These are phyloP conservation scores for Malassezia sympodialis DNA, from an alignment of 1,284 basidiomycete species.

Conservation along the genomic window DNA sequence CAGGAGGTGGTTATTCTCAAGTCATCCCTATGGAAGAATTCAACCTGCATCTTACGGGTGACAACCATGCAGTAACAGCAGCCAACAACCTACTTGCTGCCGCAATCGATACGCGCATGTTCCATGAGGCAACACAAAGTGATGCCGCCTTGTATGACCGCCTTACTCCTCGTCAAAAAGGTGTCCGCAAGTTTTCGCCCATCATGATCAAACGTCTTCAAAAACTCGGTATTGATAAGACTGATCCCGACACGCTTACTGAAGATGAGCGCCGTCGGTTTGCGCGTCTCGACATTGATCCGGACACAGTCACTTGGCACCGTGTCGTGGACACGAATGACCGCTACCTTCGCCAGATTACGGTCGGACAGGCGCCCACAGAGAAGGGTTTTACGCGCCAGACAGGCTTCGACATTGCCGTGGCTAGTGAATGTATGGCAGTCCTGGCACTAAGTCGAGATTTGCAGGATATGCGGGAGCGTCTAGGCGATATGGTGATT, in stretches of 20 bases:
- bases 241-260: conserved; percentile 79
- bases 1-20: conserved; percentile 95
- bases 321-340: conserved; percentile 95
- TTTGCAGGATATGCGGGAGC: conserved; percentile 80
- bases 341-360: conserved; percentile 88
- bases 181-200: conserved; percentile 83
- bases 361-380: conserved; percentile 76
- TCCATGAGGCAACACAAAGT: conserved; percentile 90
- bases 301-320: conserved; percentile 87
- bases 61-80: conserved; percentile 94
- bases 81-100: conserved; percentile 96
- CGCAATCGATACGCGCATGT: conserved; percentile 91
- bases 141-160: conserved; percentile 91
- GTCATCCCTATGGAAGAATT: conserved; percentile 99
- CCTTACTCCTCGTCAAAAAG: conserved; percentile 84
- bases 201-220: conserved; percentile 89
- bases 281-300: conserved; percentile 82
- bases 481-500: conserved; percentile 87
- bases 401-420: conserved; percentile 91
- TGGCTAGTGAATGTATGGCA: conserved; percentile 96
- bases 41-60: conserved; percentile 90
- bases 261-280: conserved; percentile 83
- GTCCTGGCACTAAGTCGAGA: conserved; percentile 84
- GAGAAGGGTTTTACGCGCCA: conserved; percentile 81
- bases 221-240: conserved; percentile 93